phyloP scores from a whole-genome alignment of 495 filamentous ascomycete species.

The Annulohypoxylon moriforme region DNA sequence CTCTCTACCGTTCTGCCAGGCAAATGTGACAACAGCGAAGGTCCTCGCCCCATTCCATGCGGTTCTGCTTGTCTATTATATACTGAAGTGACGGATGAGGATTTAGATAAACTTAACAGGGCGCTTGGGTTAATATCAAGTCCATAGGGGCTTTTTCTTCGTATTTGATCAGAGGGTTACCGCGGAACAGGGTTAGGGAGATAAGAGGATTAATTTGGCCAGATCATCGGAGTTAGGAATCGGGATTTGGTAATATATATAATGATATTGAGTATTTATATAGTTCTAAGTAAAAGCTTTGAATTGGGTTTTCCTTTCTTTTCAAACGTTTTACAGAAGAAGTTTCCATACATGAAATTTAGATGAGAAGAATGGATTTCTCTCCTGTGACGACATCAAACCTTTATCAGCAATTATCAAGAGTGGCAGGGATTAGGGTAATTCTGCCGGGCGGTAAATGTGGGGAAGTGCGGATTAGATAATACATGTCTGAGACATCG shows the following conservation, averaged over 20 bases:
- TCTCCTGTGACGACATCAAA: neutral
- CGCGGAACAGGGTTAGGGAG: neutral
- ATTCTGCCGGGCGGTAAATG: neutral
- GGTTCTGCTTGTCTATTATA: conserved; percentile 19
- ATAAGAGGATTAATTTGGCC: neutral
- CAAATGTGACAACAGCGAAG: neutral
- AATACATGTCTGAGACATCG: neutral
- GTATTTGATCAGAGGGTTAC: neutral
- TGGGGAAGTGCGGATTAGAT: neutral
- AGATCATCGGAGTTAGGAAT: neutral
- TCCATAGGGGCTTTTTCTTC: neutral
- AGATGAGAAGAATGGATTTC: neutral
- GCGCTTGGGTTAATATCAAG: neutral
- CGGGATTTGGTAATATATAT: neutral
- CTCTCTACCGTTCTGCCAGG: conserved; percentile 11
- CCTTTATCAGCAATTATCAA: too few relatives aligned
- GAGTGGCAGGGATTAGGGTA: neutral
- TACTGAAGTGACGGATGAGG: conserved; percentile 16
- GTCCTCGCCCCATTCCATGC: conserved; percentile 14
- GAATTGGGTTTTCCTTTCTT: too few relatives aligned
- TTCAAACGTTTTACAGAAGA: too few relatives aligned
- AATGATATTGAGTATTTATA: neutral
- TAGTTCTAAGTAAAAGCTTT: too few relatives aligned
- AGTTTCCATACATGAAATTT: too few relatives aligned
- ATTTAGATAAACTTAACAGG: neutral